Evolutionary conservation across 2,329 filamentous ascomycete genomes (phyloP), one percentile per base, ranked within the genome.

Genomic region (Xylaria sp.): DNA sequence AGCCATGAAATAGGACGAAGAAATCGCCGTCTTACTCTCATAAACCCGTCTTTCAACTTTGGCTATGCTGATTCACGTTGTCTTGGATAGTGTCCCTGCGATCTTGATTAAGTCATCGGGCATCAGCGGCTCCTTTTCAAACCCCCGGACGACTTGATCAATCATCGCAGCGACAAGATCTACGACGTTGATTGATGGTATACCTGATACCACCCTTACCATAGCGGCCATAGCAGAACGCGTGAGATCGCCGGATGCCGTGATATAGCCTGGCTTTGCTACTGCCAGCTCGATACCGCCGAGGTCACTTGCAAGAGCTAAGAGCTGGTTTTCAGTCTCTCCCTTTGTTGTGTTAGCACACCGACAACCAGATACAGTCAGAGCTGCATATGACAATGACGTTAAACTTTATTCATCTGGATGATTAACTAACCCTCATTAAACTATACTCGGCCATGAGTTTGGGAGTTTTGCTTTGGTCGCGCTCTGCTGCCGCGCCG

Each of bases 211-310:
- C 10, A 62, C 53, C 6, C 71, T 44, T 6, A 75, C 49, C 23
- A 77, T 48, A 4, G 70, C 67, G 0, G 70, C 74, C 15, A 78
- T 26, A 6, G 74, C 65, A 4, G 63, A 46, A n/a, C 66, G 74
- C 40, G 74, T 9, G 1, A 75, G 23, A 26, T 69, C 68, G 2
- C 77, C 77, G 1, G 77, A 75, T 15, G 71, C 74, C 17, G 73
- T 77, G 61, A 87, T 82, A 17, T 83, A 65, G 0, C 84, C 84
- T 0, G 83, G 79, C 64, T 83, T 85, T 6, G 78, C 81, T 0
- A 83, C 73, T n/a, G 75, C 75, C 0, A 76, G 78, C 65, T 85
- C 80, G 28, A 85, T 72, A 2, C 78, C 80, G 1, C 78, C 71
- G n/a, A 81, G 78, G 9, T 83, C 71, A 23, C 20, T 73, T 2